Evolutionary conservation across 331 rosid species (phyloP).

Genomic region (Dryas integrifolia): DNA sequence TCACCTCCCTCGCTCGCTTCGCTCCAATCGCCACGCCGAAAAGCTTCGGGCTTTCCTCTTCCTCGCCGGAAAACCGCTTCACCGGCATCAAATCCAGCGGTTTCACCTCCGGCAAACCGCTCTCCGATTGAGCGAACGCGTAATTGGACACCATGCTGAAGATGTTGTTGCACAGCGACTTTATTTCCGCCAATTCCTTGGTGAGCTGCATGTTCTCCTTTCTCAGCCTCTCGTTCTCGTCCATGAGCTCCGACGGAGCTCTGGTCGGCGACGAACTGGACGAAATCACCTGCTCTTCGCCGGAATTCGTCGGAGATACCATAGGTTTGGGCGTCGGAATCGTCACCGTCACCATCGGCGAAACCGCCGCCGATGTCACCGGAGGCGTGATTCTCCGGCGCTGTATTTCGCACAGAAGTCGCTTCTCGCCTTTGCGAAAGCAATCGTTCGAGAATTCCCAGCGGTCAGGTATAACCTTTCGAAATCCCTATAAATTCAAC

Average conservation of each 20-base stretch:
- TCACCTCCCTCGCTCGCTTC: slow-evolving; percentile 57
- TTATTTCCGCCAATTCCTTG: slow-evolving; percentile 68
- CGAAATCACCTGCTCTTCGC: slow-evolving; percentile 68
- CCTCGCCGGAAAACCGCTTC: slow-evolving; percentile 24
- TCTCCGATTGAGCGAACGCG: slow-evolving; percentile 35
- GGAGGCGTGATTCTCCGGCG: slow-evolving; percentile 57
- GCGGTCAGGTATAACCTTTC: slow-evolving; percentile 85
- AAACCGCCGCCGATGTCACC: slow-evolving; percentile 2
- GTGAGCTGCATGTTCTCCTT: slow-evolving; percentile 60
- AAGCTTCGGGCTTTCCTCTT: slow-evolving; percentile 42
- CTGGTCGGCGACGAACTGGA: slow-evolving; percentile 53
- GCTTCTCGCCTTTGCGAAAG: slow-evolving; percentile 65
- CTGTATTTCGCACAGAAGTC: slow-evolving; percentile 71
- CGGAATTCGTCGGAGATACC: slow-evolving; percentile 59
- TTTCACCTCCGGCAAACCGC: slow-evolving; percentile 33
- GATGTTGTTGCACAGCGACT: slow-evolving; percentile 73
- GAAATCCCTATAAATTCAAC: slow-evolving; percentile 58
- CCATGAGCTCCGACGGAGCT: slow-evolving; percentile 58
- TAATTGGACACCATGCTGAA: slow-evolving; percentile 61
- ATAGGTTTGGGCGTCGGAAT: slow-evolving; percentile 29
- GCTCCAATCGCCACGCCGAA: slow-evolving; percentile 66
- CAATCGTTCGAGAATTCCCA: slow-evolving; percentile 88
- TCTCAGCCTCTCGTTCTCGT: slow-evolving; percentile 81
- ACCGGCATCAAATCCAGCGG: slow-evolving; percentile 60
- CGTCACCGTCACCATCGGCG: slow-evolving; percentile 26